Base-by-base conservation (phyloP, 768 basidiomycete genomes). In the Termitomyces sp. region DNA sequence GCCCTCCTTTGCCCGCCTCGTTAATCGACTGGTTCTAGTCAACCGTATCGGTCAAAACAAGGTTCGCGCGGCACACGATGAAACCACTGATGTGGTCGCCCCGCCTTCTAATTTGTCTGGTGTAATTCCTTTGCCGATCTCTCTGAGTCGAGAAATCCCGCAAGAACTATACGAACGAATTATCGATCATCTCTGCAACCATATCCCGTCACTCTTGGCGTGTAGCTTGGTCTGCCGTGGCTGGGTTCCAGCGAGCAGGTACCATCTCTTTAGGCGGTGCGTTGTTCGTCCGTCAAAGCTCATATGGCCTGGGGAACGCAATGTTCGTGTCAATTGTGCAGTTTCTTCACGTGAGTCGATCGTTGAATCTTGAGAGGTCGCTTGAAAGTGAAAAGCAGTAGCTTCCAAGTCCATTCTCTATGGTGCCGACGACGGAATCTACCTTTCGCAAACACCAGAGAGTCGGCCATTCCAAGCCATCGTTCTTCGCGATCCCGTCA, bases 401-500 rank as follows among this genome's bases (percentile, higher is more conserved):
- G 20, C 55, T 39, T 24, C n/a, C 8, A 57, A 44, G 16, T 11
- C 13, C 40, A 60, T 67, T 18, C 28, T 67, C 13, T 65, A 62
- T 55, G 67, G 67, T 16, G 50, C 63, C 15, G 51, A 63, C 11
- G 24, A 64, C n/a, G 67, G 67, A 38, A 55, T 66, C n/a, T 64
- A 60, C 16, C 7, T 61, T 40, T 62, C 59, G 9, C 55, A 48
- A 28, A 45, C 33, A 38, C 54, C 39, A 55, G 42, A 35, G 36
- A 45, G 38, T 40, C 38, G 51, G 15, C 67, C 65, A 18, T 42
- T 39, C 7, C 66, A 15, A 20, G 54, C 39, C 5, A 20, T 68
- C 22, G n/a, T 35, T 15, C 46, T 62, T 13, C 59, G 57, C 12
- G 55, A 59, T 20, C 58, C 62, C 7, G 89, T 93, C 20, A 83